phyloP scores from a whole-genome alignment of 148 eudicot genomes.

The Pharnaceum exiguum region DNA sequence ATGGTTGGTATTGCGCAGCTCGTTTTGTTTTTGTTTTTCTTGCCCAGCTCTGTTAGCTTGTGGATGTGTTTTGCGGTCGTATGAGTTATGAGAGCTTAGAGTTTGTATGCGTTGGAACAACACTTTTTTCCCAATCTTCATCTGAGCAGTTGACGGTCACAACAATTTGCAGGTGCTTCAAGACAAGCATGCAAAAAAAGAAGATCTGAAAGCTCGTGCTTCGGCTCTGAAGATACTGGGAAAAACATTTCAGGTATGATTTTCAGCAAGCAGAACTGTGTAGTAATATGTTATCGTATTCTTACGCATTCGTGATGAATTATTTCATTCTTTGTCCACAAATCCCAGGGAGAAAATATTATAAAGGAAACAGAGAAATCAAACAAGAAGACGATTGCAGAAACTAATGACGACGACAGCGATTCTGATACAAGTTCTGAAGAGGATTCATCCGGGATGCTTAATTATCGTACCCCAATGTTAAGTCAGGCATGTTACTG shows the following conservation, averaged over 20 bases:
- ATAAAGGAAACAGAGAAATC: slow-evolving; percentile 50
- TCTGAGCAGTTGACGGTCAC: background rate
- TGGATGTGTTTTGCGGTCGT: too few relatives aligned
- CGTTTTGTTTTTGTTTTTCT: too few relatives aligned
- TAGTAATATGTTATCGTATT: background rate
- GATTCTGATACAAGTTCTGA: slow-evolving; percentile 74
- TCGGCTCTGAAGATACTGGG: slow-evolving; percentile 69
- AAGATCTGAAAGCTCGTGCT: slow-evolving; percentile 78
- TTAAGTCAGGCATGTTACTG: slow-evolving; percentile 59
- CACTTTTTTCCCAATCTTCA: background rate
- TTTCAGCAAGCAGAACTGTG: background rate
- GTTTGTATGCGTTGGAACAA: too few relatives aligned
- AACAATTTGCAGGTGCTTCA: slow-evolving; percentile 59
- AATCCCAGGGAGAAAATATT: slow-evolving; percentile 49
- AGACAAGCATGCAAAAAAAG: slow-evolving; percentile 66
- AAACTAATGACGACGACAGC: slow-evolving; percentile 50
- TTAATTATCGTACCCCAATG: slow-evolving; percentile 70
- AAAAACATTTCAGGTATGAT: slow-evolving; percentile 68
- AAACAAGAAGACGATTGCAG: slow-evolving; percentile 54
- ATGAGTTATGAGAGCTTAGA: too few relatives aligned
- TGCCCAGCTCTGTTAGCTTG: too few relatives aligned
- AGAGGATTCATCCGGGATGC: slow-evolving; percentile 63
- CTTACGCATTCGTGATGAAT: background rate
- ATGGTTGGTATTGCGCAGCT: slow-evolving; percentile 68
- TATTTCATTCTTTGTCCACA: background rate